Base-by-base conservation (phyloP, 1,284 basidiomycete genomes). In the Sporisorium iseilematis-ciliati region DNA sequence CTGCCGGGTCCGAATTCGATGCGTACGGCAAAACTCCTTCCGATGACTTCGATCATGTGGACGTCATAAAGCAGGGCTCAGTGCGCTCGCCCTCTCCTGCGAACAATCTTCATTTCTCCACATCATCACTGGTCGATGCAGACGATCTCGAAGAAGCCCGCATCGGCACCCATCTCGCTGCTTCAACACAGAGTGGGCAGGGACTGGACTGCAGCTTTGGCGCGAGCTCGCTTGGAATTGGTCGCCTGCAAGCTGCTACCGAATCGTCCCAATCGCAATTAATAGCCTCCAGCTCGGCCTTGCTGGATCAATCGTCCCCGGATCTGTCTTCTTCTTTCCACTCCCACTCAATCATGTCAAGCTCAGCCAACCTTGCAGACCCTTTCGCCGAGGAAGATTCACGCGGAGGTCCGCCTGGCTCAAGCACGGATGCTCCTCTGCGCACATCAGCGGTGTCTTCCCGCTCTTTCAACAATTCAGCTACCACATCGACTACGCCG, bases 311-410 rank as follows among this genome's bases (percentile, higher is more conserved):
- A 18, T 23, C 41, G 7, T 16, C 23, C 3, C 3, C 21, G 10
- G 41, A 56, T 21, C 4, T 62, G n/a, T 21, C 55, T 10, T 46
- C 54, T 5, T 72, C 65, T 0, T 41, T 20, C 31, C 49, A 57
- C 25, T 53, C 66, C 0, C 56, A 58, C 42, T 60, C 70, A 18
- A 75, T 76, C 57, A 45, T 61, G 52, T 65, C 77, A 18, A 78
- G 77, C 57, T 78, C 77, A 4, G 77, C 77, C 3, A 54, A 72
- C 35, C 64, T 78, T 7, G 77, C 67, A 38, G 77, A 78, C 38
- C 77, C 77, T 10, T 78, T 78, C 26, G 60, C 59, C 7, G 23
- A 66, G 11, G 68, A 71, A 8, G 60, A 57, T 11, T 3, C 41
- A 1, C 56, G 1, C 14, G 20, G 57, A 7, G 11, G 41, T 11